Percentiles rank a stretch among this genome's conserved stretches.
Evolutionary conservation across 768 basidiomycete species (phyloP).

Genomic region (Auricularia heimuer): DNA sequence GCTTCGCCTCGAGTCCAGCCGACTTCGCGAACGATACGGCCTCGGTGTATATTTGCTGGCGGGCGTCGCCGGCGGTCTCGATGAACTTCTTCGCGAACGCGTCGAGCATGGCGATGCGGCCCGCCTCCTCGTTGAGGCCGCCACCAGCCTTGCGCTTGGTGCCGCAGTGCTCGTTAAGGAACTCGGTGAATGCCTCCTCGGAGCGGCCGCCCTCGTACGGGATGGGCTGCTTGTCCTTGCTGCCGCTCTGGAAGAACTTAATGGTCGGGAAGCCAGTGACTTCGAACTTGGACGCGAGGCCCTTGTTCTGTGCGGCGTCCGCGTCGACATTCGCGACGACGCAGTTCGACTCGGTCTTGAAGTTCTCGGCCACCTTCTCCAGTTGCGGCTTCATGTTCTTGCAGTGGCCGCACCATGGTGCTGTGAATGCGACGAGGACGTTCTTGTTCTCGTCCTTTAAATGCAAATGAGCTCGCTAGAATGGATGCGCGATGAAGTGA

Average conservation of each 20-base stretch:
- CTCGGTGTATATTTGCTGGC: slow-evolving; percentile 54
- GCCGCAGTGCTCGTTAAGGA: slow-evolving; percentile 80
- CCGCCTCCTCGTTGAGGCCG: slow-evolving; percentile 68
- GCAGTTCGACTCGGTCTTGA: slow-evolving; percentile 70
- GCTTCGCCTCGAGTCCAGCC: slow-evolving; percentile 46
- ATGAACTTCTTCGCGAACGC: slow-evolving; percentile 67
- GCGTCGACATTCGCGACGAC: slow-evolving; percentile 87
- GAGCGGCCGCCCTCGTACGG: slow-evolving; percentile 62
- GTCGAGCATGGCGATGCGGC: slow-evolving; percentile 72
- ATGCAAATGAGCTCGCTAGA: too few species aligned
- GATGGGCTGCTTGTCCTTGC: slow-evolving; percentile 44
- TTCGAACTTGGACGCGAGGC: slow-evolving; percentile 58
- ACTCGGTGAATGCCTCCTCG: slow-evolving; percentile 67
- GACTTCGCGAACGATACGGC: slow-evolving; percentile 45
- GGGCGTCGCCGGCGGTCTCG: slow-evolving; percentile 42
- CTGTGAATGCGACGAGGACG: slow-evolving; percentile 78
- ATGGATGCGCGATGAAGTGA: too few species aligned
- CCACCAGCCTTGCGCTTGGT: slow-evolving; percentile 78
- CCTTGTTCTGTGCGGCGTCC: slow-evolving; percentile 71
- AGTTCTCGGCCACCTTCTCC: slow-evolving; percentile 74
- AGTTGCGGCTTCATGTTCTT: slow-evolving; percentile 81
- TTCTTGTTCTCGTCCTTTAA: slow-evolving; percentile 48
- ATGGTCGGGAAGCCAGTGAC: slow-evolving; percentile 84
- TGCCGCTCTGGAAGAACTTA: slow-evolving; percentile 77
- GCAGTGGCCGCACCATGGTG: slow-evolving; percentile 91